Percentiles rank a stretch among this genome's conserved stretches.
These are phyloP conservation scores for Neoboletus brunneissimus DNA, from an alignment of 768 basidiomycete species.

Conservation along the genomic window DNA sequence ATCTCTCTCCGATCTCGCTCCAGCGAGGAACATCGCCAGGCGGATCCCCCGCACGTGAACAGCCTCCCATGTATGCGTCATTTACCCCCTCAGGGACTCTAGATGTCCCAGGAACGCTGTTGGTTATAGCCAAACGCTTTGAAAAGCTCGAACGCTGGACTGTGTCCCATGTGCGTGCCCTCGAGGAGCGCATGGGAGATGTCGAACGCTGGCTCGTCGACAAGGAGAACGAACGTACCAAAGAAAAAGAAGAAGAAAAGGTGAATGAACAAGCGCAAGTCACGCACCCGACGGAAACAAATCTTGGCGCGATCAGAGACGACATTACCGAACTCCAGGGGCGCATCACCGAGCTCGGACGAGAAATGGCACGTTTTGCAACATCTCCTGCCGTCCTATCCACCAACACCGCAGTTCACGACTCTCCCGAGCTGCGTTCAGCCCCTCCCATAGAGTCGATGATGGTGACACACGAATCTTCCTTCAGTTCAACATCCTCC, in stretches of 20 bases:
- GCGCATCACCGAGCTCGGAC: constrained; percentile 68
- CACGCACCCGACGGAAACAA: constrained; percentile 27
- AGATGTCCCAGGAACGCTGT: constrained; percentile 70
- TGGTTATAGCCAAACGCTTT: constrained; percentile 71
- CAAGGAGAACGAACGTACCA: constrained; percentile 59
- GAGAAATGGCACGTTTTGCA: constrained; percentile 75
- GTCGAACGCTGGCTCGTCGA: constrained; percentile 90
- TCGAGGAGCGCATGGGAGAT: constrained; percentile 90
- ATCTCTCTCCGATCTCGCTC: constrained; percentile 65
- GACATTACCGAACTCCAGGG: constrained; percentile 73
- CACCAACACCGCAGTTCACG: constrained; percentile 45
- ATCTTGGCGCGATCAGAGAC: constrained; percentile 57
- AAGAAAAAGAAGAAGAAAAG: constrained; percentile 42
- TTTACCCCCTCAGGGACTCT: constrained; percentile 69
- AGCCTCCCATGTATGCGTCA: constrained; percentile 73
- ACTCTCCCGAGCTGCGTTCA: constrained; percentile 44
- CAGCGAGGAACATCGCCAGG: constrained; percentile 43
- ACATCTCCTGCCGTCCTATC: constrained; percentile 46
- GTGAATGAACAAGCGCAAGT: background rate
- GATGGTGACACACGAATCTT: constrained; percentile 32
- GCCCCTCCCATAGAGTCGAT: constrained; percentile 50
- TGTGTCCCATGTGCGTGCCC: constrained; percentile 79
- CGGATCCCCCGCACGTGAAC: constrained; percentile 40
- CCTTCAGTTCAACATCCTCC: constrained; percentile 20
- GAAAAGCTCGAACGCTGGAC: constrained; percentile 92